These are phyloP conservation scores for Leptosphaerulina australis DNA, from an alignment of 2,329 filamentous ascomycete species.

Conservation along the genomic window DNA sequence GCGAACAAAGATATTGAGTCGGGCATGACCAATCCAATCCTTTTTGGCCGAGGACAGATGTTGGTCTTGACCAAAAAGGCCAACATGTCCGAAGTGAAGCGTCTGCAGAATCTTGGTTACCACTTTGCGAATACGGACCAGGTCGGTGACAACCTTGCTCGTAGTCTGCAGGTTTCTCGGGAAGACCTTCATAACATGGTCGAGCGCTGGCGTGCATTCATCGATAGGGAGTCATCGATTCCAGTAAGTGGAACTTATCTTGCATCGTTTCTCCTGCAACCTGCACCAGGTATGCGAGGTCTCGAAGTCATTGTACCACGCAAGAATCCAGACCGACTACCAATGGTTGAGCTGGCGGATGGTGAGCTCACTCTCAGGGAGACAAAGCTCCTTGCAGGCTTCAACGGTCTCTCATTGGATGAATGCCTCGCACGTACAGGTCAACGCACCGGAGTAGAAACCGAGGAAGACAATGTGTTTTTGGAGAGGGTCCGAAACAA, in stretches of 20 bases:
- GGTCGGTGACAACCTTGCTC: constrained; percentile 70
- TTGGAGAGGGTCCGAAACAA: constrained; percentile 38
- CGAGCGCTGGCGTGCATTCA: constrained; percentile 66
- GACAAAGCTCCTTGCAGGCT: constrained; percentile 30
- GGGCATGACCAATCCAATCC: constrained; percentile 39
- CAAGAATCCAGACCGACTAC: constrained; percentile 50
- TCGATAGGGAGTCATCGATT: constrained; percentile 52
- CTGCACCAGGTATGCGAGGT: constrained; percentile 47
- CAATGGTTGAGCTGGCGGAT: constrained; percentile 51
- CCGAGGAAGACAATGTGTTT: constrained; percentile 31
- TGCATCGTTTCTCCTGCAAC: constrained; percentile 49
- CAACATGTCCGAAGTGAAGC: constrained; percentile 63
- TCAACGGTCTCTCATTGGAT: constrained; percentile 36
- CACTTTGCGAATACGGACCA: constrained; percentile 69
- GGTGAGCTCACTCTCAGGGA: constrained; percentile 36
- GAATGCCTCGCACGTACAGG: constrained; percentile 44
- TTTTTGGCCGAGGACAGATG: constrained; percentile 74
- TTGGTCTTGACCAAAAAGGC: constrained; percentile 77
- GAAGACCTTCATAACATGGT: constrained; percentile 67
- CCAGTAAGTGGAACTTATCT: constrained; percentile 51
- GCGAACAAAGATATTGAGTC: constrained; percentile 49
- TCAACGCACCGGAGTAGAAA: constrained; percentile 23
- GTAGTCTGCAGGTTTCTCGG: constrained; percentile 74
- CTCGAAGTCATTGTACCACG: constrained; percentile 55
- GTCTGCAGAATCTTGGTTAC: constrained; percentile 73